These are phyloP conservation scores for Auricularia heimuer DNA, from an alignment of 768 basidiomycete genomes.

Conservation along the genomic window DNA sequence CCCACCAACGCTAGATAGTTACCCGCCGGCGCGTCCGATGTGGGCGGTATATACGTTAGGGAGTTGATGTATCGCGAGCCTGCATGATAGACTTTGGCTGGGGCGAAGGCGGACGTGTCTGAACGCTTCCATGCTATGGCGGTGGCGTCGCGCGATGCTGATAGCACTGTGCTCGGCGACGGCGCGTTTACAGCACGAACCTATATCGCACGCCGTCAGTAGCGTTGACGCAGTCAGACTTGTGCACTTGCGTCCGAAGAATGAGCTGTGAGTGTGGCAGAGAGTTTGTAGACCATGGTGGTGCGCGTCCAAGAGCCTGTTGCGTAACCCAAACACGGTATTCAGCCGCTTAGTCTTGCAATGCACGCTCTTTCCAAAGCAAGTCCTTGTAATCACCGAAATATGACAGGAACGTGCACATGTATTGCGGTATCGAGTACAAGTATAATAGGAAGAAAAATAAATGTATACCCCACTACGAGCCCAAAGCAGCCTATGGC, in stretches of 20 bases:
- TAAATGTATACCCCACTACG: constrained; percentile 78
- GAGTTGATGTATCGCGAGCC: constrained; percentile 75
- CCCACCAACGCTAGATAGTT: neutral
- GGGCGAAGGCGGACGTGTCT: constrained; percentile 40
- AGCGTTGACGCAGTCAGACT: constrained; percentile 14
- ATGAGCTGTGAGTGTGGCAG: constrained; percentile 60
- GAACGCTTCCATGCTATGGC: constrained; percentile 75
- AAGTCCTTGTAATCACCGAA: neutral
- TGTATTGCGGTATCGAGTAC: neutral
- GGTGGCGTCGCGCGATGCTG: constrained; percentile 85
- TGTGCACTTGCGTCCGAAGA: constrained; percentile 56
- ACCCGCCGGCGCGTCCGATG: constrained; percentile 44
- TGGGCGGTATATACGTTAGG: constrained; percentile 66
- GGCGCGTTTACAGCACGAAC: constrained; percentile 77
- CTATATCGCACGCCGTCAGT: constrained; percentile 29
- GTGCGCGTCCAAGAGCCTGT: neutral
- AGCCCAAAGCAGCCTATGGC: constrained; percentile 51
- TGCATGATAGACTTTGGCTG: constrained; percentile 45
- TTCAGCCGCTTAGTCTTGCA: too few species aligned
- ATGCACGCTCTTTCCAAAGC: too few species aligned
- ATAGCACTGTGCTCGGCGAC: constrained; percentile 67
- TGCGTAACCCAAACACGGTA: neutral
- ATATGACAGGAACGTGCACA: neutral
- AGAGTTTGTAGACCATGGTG: constrained; percentile 65
- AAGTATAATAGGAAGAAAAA: constrained; percentile 1